phyloP scores from a whole-genome alignment of 176 grass and related monocot genomes.

The Eleusine indica region DNA sequence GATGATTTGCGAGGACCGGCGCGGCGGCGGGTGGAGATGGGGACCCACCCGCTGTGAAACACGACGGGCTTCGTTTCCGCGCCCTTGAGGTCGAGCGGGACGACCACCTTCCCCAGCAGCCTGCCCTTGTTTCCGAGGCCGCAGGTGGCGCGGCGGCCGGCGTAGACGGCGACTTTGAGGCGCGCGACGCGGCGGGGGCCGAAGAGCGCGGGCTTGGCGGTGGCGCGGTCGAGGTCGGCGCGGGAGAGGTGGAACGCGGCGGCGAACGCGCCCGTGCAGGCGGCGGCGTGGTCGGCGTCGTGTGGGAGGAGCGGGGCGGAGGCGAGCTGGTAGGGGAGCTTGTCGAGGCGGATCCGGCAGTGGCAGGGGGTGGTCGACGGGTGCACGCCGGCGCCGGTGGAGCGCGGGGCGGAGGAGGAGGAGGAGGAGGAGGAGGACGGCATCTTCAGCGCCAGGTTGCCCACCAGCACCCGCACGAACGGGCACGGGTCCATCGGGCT shows the following conservation, averaged over 20 bases:
- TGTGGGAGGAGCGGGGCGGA: conserved; percentile 48
- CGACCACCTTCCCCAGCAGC: conserved; percentile 68
- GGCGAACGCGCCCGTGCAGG: conserved; percentile 46
- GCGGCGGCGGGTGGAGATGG: conserved; percentile 45
- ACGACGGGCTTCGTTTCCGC: conserved; percentile 43
- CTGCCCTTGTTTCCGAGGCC: conserved; percentile 26
- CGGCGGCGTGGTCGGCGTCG: neutral
- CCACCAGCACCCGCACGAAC: conserved; percentile 90
- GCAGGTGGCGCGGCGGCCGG: conserved; percentile 40
- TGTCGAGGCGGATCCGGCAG: conserved; percentile 84
- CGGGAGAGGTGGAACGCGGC: conserved; percentile 72
- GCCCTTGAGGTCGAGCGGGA: conserved; percentile 66
- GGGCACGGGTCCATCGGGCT: conserved; percentile 86
- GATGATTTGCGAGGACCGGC: conserved; percentile 4
- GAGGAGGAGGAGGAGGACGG: conserved; percentile 36
- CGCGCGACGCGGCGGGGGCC: neutral
- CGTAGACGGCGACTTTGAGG: conserved; percentile 73
- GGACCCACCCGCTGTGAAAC: conserved; percentile 70
- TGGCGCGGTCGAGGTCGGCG: conserved; percentile 57
- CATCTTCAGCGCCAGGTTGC: conserved; percentile 78
- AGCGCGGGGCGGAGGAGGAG: neutral
- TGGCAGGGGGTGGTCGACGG: conserved; percentile 68
- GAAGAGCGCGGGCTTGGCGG: conserved; percentile 56
- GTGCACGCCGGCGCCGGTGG: conserved; percentile 64
- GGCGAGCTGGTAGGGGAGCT: conserved; percentile 56